Evolutionary conservation across 441 rosid genomes (phyloP).

Genomic region (Adansonia madagascariensis): DNA sequence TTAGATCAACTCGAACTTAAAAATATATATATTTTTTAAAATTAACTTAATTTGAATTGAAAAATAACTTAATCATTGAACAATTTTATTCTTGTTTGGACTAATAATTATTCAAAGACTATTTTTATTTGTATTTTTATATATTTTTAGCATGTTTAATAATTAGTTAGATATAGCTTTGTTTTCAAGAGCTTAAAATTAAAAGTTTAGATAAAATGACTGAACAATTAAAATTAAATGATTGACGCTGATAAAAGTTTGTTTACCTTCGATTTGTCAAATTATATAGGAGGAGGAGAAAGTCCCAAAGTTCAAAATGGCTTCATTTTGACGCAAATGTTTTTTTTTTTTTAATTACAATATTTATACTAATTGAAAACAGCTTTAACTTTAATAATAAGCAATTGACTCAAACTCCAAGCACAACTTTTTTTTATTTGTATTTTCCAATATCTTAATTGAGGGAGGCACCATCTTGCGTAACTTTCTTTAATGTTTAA

Average conservation of each 20-base stretch:
- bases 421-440: background rate
- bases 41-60: no score
- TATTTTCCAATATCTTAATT: background rate
- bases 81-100: no score
- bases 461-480: background rate
- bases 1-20: no score
- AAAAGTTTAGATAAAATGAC: no score
- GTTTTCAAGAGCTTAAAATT: no score
- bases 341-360: background rate
- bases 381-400: background rate
- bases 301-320: background rate
- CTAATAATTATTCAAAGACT: no score
- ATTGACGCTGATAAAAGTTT: background rate
- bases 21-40: no score
- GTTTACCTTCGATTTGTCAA: background rate
- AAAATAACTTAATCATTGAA: no score
- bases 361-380: background rate
- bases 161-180: no score
- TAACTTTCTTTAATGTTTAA: background rate
- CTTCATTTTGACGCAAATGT: background rate
- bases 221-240: no score
- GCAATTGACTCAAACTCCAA: background rate
- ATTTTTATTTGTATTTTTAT: no score
- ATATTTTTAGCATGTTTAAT: no score
- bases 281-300: background rate